Evolutionary conservation across 208 protist genomes (phyloP).

Genomic region (Leishmania mexicana): DNA sequence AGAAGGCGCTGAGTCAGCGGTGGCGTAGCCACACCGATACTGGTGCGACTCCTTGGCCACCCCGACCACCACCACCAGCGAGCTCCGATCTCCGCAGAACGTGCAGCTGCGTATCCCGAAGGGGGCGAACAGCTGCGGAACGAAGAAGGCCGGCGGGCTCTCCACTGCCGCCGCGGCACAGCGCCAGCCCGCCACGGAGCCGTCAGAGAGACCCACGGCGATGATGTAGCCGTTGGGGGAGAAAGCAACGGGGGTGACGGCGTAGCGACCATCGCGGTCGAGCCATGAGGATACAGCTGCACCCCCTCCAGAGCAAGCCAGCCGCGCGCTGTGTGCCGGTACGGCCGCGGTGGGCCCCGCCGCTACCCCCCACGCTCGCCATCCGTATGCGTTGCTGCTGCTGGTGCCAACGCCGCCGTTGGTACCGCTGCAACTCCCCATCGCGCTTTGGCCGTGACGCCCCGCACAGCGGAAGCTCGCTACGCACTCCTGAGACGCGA

Average conservation of each 20-base stretch:
- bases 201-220: constrained; percentile 68
- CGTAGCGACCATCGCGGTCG: constrained; percentile 12
- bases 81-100: constrained; percentile 74
- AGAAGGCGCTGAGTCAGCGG: not conserved
- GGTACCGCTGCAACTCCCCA: not conserved
- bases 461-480: constrained; percentile 59
- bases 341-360: not conserved
- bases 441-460: constrained; percentile 5
- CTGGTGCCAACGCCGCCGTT: not conserved
- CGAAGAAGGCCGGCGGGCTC: constrained; percentile 43
- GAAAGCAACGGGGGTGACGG: constrained; percentile 58
- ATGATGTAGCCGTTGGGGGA: constrained; percentile 77
- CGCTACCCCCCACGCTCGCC: constrained; percentile 11
- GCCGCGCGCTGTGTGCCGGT: not conserved
- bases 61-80: constrained; percentile 64
- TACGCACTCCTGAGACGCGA: constrained; percentile 69
- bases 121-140: constrained; percentile 45
- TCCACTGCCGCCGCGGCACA: constrained; percentile 46
- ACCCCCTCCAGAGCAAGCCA: not conserved
- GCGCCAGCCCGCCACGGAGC: constrained; percentile 68
- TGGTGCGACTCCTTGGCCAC: constrained; percentile 46
- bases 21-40: not conserved
- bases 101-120: constrained; percentile 47
- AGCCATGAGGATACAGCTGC: not conserved
- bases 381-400: not conserved